phyloP scores from a whole-genome alignment of 2,329 filamentous ascomycete genomes.

The Neurospora sp. region DNA sequence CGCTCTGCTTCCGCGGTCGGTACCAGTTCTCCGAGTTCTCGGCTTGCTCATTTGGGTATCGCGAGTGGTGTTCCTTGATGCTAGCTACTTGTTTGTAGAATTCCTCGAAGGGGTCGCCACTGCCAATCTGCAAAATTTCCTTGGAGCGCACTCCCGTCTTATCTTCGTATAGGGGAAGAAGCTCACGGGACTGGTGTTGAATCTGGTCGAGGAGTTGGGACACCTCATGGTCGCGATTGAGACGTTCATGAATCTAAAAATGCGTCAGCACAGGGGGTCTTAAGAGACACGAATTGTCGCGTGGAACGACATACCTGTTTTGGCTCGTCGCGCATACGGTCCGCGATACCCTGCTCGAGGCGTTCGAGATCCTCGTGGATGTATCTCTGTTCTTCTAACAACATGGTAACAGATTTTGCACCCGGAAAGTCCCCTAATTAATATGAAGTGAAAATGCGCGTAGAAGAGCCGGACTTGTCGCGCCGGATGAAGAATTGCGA shows the following conservation, averaged over 20 bases:
- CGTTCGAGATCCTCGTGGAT: conserved; percentile 95
- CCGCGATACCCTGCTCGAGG: conserved; percentile 84
- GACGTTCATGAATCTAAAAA: conserved; percentile 68
- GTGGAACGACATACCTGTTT: conserved; percentile 55
- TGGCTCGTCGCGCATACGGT: conserved; percentile 80
- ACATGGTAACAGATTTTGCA: conserved; percentile 39
- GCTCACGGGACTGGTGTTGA: conserved; percentile 69
- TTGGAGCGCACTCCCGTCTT: conserved; percentile 58
- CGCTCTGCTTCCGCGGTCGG: conserved; percentile 56
- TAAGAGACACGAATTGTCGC: background rate
- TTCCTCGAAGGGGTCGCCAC: conserved; percentile 77
- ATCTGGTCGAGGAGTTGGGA: conserved; percentile 79
- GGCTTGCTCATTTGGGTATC: conserved; percentile 88
- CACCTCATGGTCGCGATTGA: conserved; percentile 89
- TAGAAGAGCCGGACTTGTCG: background rate
- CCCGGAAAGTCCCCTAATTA: background rate
- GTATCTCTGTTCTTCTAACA: conserved; percentile 86
- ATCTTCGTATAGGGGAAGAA: conserved; percentile 79
- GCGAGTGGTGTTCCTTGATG: conserved; percentile 78
- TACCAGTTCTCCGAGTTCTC: conserved; percentile 94
- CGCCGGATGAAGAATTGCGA: background rate
- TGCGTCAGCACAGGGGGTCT: background rate
- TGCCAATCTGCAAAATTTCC: conserved; percentile 76
- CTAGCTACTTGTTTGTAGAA: conserved; percentile 79
- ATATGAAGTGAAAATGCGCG: background rate